Base-by-base conservation (phyloP, 2,329 filamentous ascomycete genomes). In the Diplodia sapinea region DNA sequence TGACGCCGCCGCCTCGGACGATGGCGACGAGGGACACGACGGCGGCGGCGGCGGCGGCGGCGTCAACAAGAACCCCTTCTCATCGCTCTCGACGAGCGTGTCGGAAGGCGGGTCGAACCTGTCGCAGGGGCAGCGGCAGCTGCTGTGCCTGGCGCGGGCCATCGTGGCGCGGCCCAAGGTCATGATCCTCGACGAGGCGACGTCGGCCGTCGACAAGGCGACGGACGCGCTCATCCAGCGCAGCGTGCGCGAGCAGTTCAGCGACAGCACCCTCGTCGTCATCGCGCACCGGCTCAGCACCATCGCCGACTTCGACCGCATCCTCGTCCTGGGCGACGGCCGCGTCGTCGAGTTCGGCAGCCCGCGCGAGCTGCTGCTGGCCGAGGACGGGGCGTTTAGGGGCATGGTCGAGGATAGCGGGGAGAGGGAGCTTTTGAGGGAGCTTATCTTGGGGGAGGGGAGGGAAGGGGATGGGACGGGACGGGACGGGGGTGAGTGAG, bases 121-220 rank as follows among this genome's bases (percentile, higher is more conserved):
- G 29, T 70, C 68, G 1, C 70, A 72, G 62, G 71, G 71, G 50
- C 71, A 73, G 61, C 70, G 71, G 20, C 71, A 73, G 56, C 70
- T 72, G 13, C 70, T 73, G 66, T 70, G 71, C 67, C 68, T 73
- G 5, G 72, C 72, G 2, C 70, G 72, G 49, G 72, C 71, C 61
- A 70, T 73, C 49, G 56, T 72, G 13, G 59, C 70, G 7, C 85
- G 88, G 0, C 90, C 91, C 3, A 90, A 90, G 74, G 88, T 94
- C 72, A 90, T 94, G 86, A 87, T 94, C 1, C 84, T 94, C 1
- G 91, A 94, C 75, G 91, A 94, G 79, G 91, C 91, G 0, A 94
- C 91, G 0, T 89, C 87, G 3, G 90, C 91, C 0, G 67, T 74
- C 3, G 72, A 74, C 69, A 68, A 67, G 33, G 69, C 67, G 29